Conservation (phyloP, 2,329 filamentous ascomycete genomes). For the Colletotrichum sp. region DNA sequence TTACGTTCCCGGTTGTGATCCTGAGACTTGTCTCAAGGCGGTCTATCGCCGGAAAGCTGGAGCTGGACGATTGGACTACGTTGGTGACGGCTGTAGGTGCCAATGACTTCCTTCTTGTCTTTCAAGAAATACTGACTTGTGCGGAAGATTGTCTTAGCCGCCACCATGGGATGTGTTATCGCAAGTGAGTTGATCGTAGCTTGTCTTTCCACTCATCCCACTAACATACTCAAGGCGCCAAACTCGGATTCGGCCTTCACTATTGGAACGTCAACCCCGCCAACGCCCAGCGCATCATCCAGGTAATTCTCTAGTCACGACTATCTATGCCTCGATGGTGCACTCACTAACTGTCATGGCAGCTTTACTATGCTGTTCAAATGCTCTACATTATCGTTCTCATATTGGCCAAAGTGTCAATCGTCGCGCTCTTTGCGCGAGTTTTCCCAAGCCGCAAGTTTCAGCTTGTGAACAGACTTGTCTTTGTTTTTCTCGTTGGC, state of each 20-base stretch:
- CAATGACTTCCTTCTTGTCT: neutral
- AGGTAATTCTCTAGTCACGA: neutral
- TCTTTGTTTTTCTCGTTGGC: constrained; percentile 14
- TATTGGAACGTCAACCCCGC: constrained; percentile 26
- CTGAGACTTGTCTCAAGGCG: neutral
- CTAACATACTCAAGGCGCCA: neutral
- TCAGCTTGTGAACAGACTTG: constrained; percentile 17
- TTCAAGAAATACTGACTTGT: neutral
- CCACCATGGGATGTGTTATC: neutral
- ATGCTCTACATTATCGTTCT: constrained; percentile 28
- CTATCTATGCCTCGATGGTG: neutral
- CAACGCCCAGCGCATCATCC: neutral
- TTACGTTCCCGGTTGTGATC: neutral
- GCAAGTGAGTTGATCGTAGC: neutral
- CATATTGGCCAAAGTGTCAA: constrained; percentile 26
- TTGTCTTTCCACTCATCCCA: accelerated
- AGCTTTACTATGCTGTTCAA: constrained; percentile 24
- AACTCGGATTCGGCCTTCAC: constrained; percentile 25
- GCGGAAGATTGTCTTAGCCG: neutral
- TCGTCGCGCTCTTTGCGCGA: constrained; percentile 26
- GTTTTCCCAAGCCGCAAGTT: constrained; percentile 23
- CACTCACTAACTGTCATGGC: neutral
- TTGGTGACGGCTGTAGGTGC: neutral
- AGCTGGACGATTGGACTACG: constrained; percentile 15
- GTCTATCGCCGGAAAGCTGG: neutral